Evolutionary conservation across 2,329 filamentous ascomycete species (phyloP).

Genomic region (Fusarium sp.): DNA sequence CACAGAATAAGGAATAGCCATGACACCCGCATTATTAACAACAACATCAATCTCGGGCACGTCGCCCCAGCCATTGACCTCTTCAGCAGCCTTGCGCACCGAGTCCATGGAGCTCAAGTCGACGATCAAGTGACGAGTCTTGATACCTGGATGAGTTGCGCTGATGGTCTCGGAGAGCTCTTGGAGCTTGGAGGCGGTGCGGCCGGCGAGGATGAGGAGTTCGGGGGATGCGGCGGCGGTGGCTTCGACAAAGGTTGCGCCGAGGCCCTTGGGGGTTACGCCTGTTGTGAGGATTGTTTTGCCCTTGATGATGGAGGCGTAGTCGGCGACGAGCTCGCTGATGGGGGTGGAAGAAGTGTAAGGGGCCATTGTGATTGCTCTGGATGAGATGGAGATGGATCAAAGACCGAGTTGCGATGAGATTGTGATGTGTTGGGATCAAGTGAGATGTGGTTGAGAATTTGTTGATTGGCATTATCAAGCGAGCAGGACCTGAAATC

Average conservation of each 20-base stretch:
- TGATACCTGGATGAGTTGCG: slow-evolving; percentile 47
- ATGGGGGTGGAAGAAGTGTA: slow-evolving; percentile 38
- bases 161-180: slow-evolving; percentile 52
- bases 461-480: background rate
- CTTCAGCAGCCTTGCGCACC: slow-evolving; percentile 53
- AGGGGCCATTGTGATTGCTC: slow-evolving; percentile 21
- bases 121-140: slow-evolving; percentile 50
- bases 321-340: slow-evolving; percentile 45
- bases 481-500: background rate
- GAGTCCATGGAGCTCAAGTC: slow-evolving; percentile 55
- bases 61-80: slow-evolving; percentile 49
- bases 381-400: background rate
- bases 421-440: background rate
- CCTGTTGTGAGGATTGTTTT: slow-evolving; percentile 58
- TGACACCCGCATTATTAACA: slow-evolving; percentile 59
- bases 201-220: slow-evolving; percentile 60
- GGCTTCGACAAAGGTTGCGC: slow-evolving; percentile 50
- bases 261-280: slow-evolving; percentile 54
- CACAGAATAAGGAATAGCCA: slow-evolving; percentile 48
- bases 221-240: slow-evolving; percentile 55
- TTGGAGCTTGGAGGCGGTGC: slow-evolving; percentile 54
- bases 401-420: background rate
- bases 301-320: slow-evolving; percentile 47
- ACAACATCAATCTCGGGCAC: slow-evolving; percentile 53
- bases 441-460: too few relatives aligned